A percentile compares a stretch with the other conserved stretches of the same genome.
These are phyloP conservation scores for Xylaria acuta DNA, from an alignment of 495 filamentous ascomycete species.

Conservation along the genomic window DNA sequence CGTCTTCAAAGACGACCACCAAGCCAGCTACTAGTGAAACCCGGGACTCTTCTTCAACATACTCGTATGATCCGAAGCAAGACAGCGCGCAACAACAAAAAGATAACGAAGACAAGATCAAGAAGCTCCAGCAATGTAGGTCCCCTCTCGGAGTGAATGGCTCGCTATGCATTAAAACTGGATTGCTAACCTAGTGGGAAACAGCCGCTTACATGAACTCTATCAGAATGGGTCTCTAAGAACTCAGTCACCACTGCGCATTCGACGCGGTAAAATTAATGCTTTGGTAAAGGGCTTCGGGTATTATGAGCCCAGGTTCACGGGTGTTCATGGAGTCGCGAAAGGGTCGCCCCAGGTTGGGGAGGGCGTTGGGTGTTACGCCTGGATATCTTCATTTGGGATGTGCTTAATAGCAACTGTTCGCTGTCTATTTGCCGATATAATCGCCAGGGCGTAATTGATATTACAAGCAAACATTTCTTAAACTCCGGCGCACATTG, in stretches of 20 bases:
- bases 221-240: constrained; percentile 23
- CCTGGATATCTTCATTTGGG: neutral
- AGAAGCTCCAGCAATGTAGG: constrained; percentile 16
- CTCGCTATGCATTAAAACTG: neutral
- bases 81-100: neutral
- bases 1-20: neutral
- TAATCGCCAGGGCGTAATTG: neutral
- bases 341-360: neutral
- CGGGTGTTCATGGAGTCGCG: neutral
- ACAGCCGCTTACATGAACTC: constrained; percentile 18
- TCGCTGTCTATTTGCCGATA: neutral
- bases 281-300: no score
- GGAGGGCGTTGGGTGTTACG: neutral
- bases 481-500: neutral
- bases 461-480: neutral
- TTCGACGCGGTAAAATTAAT: neutral
- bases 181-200: neutral
- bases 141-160: neutral
- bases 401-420: neutral
- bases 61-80: constrained; percentile 22
- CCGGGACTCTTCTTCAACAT: constrained; percentile 24
- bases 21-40: neutral
- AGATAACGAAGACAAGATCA: constrained; percentile 9
- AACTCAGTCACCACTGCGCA: neutral
- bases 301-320: neutral